Conservation (phyloP, 2,329 filamentous ascomycete species). For the Stagonosporopsis chrysanthemi region DNA sequence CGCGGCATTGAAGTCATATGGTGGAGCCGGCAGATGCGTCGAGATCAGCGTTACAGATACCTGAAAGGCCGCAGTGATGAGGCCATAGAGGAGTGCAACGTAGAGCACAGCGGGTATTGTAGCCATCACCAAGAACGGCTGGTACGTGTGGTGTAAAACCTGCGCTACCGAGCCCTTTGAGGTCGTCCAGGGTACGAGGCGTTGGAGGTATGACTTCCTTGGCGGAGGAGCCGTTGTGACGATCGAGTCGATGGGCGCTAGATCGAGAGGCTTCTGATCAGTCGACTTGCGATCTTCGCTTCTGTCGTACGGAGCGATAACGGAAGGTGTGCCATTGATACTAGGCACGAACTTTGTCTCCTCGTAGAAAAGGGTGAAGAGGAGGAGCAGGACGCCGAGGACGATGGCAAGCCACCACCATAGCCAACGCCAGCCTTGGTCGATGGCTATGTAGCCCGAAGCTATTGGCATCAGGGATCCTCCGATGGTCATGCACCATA, state of each 20-base stretch:
- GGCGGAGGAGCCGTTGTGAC: background rate
- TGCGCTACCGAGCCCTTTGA: constrained; percentile 9
- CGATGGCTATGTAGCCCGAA: constrained; percentile 52
- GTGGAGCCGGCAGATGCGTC: constrained; percentile 25
- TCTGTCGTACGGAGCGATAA: background rate
- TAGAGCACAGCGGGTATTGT: constrained; percentile 15
- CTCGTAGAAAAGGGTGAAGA: constrained; percentile 57
- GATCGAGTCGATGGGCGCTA: constrained; percentile 10
- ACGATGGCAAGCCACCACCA: constrained; percentile 54
- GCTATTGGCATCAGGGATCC: constrained; percentile 51
- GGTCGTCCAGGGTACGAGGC: constrained; percentile 5
- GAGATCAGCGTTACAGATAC: constrained; percentile 12
- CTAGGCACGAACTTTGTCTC: constrained; percentile 34
- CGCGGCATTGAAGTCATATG: constrained; percentile 52
- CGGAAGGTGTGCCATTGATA: constrained; percentile 16
- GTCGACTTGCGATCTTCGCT: background rate
- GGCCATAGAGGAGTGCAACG: constrained; percentile 17
- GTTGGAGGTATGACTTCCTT: constrained; percentile 13
- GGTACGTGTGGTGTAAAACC: constrained; percentile 8
- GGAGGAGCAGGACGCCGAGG: constrained; percentile 35
- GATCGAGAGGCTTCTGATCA: constrained; percentile 5
- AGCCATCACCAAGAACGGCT: constrained; percentile 13
- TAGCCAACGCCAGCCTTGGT: constrained; percentile 60
- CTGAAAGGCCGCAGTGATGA: constrained; percentile 13
- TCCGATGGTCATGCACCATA: constrained; percentile 49